Evolutionary conservation across 352 stramenopile genomes (phyloP).

Genomic region (Thalassiosira oceanica): DNA sequence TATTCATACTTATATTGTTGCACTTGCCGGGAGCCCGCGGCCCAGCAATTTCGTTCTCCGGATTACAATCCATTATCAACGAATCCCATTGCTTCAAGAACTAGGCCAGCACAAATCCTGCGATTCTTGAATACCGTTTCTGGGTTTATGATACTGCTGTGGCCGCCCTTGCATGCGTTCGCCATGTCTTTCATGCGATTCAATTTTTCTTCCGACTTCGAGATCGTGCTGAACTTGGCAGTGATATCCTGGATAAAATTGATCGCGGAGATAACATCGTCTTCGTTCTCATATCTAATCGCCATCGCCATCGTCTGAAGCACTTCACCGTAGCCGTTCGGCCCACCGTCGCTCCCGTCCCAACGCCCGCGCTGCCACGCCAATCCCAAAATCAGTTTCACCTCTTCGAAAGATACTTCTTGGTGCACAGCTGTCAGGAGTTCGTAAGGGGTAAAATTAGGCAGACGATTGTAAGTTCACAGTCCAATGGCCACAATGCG

Average conservation of each 20-base stretch:
- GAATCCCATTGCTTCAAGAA: conserved; percentile 76
- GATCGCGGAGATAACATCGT: conserved; percentile 45
- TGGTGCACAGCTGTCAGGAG: conserved; percentile 10
- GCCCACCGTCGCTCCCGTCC: conserved; percentile 55
- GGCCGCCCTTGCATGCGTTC: conserved; percentile 13
- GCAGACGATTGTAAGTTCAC: too few relatives aligned
- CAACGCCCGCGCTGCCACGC: conserved; percentile 65
- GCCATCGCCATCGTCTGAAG: conserved; percentile 59
- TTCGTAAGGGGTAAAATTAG: too few relatives aligned
- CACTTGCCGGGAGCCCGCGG: too few relatives aligned
- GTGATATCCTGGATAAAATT: conserved; percentile 70
- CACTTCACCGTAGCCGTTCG: conserved; percentile 60
- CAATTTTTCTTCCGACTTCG: conserved; percentile 14
- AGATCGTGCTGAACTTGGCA: conserved; percentile 36
- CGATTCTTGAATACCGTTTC: conserved; percentile 38
- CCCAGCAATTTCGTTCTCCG: too few relatives aligned
- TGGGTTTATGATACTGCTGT: conserved; percentile 1
- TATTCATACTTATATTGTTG: too few relatives aligned
- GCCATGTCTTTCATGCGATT: conserved; percentile 37
- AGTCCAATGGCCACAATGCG: too few relatives aligned
- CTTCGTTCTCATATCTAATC: conserved; percentile 64
- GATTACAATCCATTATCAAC: conserved; percentile 66
- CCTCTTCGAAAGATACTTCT: conserved; percentile 68
- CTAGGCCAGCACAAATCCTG: conserved; percentile 63
- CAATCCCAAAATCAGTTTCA: conserved; percentile 78